These are phyloP conservation scores for Solanum sitiens DNA, from an alignment of 257 asterid species.

Conservation along the genomic window DNA sequence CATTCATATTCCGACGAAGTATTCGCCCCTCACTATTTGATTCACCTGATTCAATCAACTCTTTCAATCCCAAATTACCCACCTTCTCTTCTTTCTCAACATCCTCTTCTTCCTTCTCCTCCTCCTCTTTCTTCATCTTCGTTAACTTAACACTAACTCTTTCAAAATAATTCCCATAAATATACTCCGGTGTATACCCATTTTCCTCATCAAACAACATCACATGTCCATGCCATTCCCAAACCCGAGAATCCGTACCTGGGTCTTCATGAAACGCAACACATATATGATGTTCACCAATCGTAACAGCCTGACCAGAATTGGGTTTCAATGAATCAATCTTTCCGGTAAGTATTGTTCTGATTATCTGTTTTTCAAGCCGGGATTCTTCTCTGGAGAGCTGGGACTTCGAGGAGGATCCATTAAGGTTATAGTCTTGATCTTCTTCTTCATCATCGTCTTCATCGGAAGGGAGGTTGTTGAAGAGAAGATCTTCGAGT, in stretches of 20 bases:
- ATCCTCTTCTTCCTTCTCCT: neutral
- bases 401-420: conserved; percentile 41
- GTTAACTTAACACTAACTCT: conserved; percentile 25
- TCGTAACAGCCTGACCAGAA: conserved; percentile 72
- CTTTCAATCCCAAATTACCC: conserved; percentile 63
- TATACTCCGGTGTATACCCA: conserved; percentile 82
- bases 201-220: conserved; percentile 90
- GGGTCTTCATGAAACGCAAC: conserved; percentile 72
- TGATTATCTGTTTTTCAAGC: conserved; percentile 75
- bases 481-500: conserved; percentile 65
- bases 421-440: neutral
- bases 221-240: conserved; percentile 99
- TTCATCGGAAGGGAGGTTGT: conserved; percentile 43
- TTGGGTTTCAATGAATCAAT: conserved; percentile 66
- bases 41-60: conserved; percentile 58
- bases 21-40: conserved; percentile 34
- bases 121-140: conserved; percentile 3
- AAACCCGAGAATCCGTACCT: conserved; percentile 68
- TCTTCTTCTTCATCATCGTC: conserved; percentile 32
- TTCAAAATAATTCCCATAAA: conserved; percentile 88
- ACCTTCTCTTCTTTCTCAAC: conserved; percentile 24
- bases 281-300: conserved; percentile 88
- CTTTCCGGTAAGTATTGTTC: conserved; percentile 50
- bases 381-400: conserved; percentile 76
- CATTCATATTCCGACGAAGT: conserved; percentile 63